These are phyloP conservation scores for Ailanthus altissimus DNA, from an alignment of 345 rosid genomes.

Conservation along the genomic window DNA sequence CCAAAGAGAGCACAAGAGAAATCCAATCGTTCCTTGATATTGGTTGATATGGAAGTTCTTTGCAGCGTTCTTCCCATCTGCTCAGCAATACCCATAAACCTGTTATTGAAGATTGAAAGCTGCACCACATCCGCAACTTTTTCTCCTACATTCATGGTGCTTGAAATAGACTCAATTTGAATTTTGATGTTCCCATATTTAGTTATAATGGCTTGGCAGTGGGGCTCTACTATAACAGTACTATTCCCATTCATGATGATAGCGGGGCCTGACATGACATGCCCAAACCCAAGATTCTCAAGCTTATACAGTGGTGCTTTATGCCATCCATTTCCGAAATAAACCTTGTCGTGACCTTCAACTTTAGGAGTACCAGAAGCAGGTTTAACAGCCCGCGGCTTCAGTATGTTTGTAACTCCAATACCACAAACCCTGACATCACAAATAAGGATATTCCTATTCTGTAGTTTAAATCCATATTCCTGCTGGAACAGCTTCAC, in stretches of 20 bases:
- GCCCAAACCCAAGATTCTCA: conserved; percentile 75
- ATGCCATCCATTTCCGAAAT: conserved; percentile 74
- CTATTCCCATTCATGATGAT: conserved; percentile 98
- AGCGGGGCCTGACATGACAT: conserved; percentile 70
- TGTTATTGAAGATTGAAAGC: conserved; percentile 88
- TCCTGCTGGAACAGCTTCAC: conserved; percentile 80
- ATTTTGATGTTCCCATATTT: conserved; percentile 89
- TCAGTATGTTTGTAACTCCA: conserved; percentile 84
- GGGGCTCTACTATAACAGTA: conserved; percentile 91
- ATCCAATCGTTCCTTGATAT: conserved; percentile 91
- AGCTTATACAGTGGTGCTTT: conserved; percentile 76
- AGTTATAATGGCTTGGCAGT: conserved; percentile 74
- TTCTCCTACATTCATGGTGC: conserved; percentile 48
- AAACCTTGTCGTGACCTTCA: conserved; percentile 69
- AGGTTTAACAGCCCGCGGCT: conserved; percentile 60
- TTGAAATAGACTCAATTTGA: conserved; percentile 50
- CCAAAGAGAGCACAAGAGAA: conserved; percentile 96
- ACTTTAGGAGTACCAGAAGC: conserved; percentile 49
- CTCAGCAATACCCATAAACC: conserved; percentile 99
- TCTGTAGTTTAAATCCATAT: conserved; percentile 89
- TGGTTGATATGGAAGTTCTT: conserved; percentile 96
- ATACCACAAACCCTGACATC: conserved; percentile 93
- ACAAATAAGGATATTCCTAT: conserved; percentile 69
- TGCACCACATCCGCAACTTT: conserved; percentile 96
- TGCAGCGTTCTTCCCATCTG: conserved; percentile 98